A percentile compares a stretch with the other conserved stretches of the same genome.
Evolutionary conservation across 495 filamentous ascomycete species (phyloP).

Genomic region (Xylaria curta): DNA sequence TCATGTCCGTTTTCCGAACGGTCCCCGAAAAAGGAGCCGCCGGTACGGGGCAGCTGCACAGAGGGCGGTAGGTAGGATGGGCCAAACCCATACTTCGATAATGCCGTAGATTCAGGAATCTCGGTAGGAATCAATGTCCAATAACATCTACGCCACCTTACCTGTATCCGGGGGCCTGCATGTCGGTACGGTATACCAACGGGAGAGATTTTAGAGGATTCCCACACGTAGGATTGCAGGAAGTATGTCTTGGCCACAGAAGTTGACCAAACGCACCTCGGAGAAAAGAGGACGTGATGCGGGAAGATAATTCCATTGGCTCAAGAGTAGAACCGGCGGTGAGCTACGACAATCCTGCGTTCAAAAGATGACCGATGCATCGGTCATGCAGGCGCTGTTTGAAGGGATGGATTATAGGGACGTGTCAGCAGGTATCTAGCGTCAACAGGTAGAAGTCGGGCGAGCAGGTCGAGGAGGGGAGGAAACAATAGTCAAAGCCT

Average conservation of each 20-base stretch:
- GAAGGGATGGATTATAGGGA: not conserved
- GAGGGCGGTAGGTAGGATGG: not conserved
- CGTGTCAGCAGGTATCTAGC: not conserved
- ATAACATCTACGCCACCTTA: not conserved
- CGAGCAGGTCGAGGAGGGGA: not conserved
- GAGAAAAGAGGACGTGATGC: conserved; percentile 15
- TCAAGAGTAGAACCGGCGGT: conserved; percentile 12
- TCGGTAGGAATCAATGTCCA: not conserved
- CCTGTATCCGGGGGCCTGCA: not conserved
- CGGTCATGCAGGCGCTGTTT: not conserved
- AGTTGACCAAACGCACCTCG: not conserved
- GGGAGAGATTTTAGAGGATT: conserved; percentile 1
- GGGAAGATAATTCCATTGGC: conserved; percentile 11
- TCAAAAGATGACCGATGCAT: not conserved
- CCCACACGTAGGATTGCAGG: not conserved
- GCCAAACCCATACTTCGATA: not conserved
- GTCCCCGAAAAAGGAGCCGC: not conserved
- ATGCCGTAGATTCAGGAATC: not conserved
- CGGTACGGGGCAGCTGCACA: not conserved
- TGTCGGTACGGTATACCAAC: not conserved
- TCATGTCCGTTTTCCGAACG: not conserved
- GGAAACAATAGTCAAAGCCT: not conserved
- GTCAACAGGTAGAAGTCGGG: not conserved
- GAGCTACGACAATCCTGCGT: not conserved
- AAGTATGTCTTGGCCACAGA: not conserved